Evolutionary conservation across 2,329 filamentous ascomycete genomes (phyloP).

Genomic region (Bisporella sp.): DNA sequence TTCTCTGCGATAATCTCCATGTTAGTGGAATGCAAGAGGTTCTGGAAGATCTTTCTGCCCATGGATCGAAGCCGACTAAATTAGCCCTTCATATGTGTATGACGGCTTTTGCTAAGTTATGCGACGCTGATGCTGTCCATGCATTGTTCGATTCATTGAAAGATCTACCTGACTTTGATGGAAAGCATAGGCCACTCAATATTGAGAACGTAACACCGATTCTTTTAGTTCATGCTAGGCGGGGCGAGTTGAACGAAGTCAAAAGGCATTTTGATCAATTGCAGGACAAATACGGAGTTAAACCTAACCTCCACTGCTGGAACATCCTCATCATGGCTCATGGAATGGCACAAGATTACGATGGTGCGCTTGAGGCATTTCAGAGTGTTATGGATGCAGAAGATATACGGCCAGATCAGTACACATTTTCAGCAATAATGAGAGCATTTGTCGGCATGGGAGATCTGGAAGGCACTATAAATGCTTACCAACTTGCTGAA

Average conservation of each 20-base stretch:
- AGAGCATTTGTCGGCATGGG: constrained; percentile 62
- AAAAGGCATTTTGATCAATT: constrained; percentile 58
- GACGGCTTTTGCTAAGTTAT: constrained; percentile 36
- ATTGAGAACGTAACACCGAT: constrained; percentile 42
- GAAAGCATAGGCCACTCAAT: constrained; percentile 2
- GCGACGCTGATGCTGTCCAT: constrained; percentile 37
- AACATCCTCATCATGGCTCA: constrained; percentile 72
- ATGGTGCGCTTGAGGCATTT: constrained; percentile 59
- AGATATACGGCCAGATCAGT: constrained; percentile 46
- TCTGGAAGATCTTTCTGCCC: constrained; percentile 30
- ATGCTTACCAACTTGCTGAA: constrained; percentile 58
- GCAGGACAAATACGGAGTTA: constrained; percentile 42
- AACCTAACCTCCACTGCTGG: constrained; percentile 57
- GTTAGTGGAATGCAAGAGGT: constrained; percentile 30
- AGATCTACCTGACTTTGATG: constrained; percentile 17
- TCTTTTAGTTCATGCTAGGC: constrained; percentile 63
- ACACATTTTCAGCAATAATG: constrained; percentile 70
- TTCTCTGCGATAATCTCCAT: constrained; percentile 25
- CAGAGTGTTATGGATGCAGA: constrained; percentile 43
- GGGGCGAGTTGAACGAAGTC: constrained; percentile 56
- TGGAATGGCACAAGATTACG: constrained; percentile 56
- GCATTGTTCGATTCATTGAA: constrained; percentile 33
- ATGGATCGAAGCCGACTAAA: constrained; percentile 21
- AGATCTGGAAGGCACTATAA: constrained; percentile 62
- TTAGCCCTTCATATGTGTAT: constrained; percentile 28